A percentile compares a stretch with the other conserved stretches of the same genome.
Conservation (phyloP, 2,329 filamentous ascomycete species). For the Hymenoscyphus linearis region DNA sequence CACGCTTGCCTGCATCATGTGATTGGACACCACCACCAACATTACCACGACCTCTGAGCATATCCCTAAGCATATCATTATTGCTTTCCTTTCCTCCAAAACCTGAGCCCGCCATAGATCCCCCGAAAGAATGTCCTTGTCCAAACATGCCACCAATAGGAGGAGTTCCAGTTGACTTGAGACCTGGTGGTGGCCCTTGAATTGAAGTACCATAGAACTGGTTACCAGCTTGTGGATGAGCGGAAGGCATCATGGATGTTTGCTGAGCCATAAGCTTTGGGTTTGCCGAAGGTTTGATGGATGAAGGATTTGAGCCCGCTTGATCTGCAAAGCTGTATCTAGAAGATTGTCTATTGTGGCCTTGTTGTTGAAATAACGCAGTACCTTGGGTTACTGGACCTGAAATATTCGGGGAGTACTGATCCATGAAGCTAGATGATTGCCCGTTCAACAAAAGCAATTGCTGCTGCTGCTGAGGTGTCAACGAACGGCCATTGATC, state of each 20-base stretch:
- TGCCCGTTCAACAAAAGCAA: conserved; percentile 48
- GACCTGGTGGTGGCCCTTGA: conserved; percentile 86
- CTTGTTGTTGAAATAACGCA: conserved; percentile 53
- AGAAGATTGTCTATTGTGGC: conserved; percentile 77
- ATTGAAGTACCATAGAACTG: conserved; percentile 82
- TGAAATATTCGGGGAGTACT: conserved; percentile 53
- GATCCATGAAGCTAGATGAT: conserved; percentile 47
- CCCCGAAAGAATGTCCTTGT: conserved; percentile 79
- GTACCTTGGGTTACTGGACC: conserved; percentile 40
- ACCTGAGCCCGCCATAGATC: conserved; percentile 47
- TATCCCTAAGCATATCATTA: conserved; percentile 73
- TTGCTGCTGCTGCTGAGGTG: conserved; percentile 72
- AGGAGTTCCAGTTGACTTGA: conserved; percentile 92
- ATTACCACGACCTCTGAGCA: conserved; percentile 65
- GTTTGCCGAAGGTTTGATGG: conserved; percentile 73
- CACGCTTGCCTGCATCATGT: conserved; percentile 92
- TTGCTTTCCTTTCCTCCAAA: conserved; percentile 70
- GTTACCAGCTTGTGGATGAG: conserved; percentile 47
- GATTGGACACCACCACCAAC: conserved; percentile 62
- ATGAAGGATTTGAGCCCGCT: conserved; percentile 49
- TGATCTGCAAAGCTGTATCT: conserved; percentile 87
- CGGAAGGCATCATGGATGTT: conserved; percentile 73
- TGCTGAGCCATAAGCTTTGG: conserved; percentile 79
- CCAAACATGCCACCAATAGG: conserved; percentile 86
- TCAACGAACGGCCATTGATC: conserved; percentile 67